phyloP scores from a whole-genome alignment of 768 basidiomycete genomes.

The Myochromella boudieri region DNA sequence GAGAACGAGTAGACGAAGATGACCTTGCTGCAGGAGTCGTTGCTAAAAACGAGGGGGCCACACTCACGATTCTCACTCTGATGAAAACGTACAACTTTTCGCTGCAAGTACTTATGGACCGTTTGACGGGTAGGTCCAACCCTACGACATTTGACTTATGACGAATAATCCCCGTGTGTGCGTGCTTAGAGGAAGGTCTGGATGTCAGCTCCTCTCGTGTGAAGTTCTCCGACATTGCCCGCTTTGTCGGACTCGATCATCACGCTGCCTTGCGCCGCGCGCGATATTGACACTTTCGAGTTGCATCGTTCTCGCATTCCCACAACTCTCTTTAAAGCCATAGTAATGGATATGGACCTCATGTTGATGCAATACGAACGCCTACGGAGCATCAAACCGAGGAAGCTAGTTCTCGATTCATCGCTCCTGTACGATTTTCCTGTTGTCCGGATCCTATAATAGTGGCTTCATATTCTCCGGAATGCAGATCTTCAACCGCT shows the following conservation, averaged over 20 bases:
- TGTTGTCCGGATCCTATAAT: background rate
- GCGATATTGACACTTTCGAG: slow-evolving; percentile 19
- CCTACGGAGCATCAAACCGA: slow-evolving; percentile 18
- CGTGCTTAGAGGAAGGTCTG: background rate
- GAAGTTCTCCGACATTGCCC: slow-evolving; percentile 10
- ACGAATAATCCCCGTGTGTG: too few species aligned
- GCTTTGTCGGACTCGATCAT: slow-evolving; percentile 19
- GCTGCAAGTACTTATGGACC: too few species aligned
- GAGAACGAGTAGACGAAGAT: too few species aligned
- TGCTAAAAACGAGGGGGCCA: too few species aligned
- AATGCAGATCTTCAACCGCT: slow-evolving; percentile 21
- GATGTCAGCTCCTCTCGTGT: background rate
- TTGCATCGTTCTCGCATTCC: slow-evolving; percentile 24
- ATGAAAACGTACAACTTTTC: too few species aligned
- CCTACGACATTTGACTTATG: too few species aligned
- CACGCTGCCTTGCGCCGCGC: slow-evolving; percentile 4
- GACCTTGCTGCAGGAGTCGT: too few species aligned
- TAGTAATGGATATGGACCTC: slow-evolving; percentile 21
- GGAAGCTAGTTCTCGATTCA: slow-evolving; percentile 21
- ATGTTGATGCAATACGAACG: slow-evolving; percentile 22
- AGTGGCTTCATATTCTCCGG: background rate
- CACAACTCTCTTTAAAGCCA: slow-evolving; percentile 19
- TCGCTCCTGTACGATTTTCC: slow-evolving; percentile 14
- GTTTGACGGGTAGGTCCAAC: too few species aligned
- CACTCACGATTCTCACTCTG: too few species aligned